These are phyloP conservation scores for Starmerella sirachaensis DNA, from an alignment of 805 yeast genomes.

Conservation along the genomic window DNA sequence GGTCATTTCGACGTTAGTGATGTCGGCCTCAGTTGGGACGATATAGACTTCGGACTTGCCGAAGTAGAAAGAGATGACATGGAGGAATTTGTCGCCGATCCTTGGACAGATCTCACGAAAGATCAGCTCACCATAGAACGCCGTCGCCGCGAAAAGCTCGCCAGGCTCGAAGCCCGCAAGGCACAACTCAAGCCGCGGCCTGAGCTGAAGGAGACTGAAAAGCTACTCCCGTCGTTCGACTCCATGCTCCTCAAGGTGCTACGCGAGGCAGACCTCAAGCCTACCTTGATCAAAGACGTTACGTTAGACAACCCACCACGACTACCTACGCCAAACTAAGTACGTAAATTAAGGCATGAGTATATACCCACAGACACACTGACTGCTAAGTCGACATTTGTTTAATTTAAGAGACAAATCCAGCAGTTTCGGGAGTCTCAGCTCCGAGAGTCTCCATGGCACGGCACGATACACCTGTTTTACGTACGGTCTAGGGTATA, in stretches of 20 bases:
- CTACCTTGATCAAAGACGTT: constrained; percentile 7
- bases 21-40: constrained; percentile 31
- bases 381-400: too few relatives aligned
- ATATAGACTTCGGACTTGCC: constrained; percentile 38
- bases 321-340: too few relatives aligned
- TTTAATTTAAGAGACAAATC: too few relatives aligned
- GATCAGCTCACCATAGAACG: constrained; percentile 25
- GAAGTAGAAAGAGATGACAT: constrained; percentile 39
- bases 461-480: too few relatives aligned
- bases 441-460: too few relatives aligned
- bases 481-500: too few relatives aligned
- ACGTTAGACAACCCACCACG: too few relatives aligned
- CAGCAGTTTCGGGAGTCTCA: too few relatives aligned
- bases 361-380: too few relatives aligned
- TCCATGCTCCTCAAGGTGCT: constrained; percentile 6
- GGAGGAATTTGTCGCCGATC: constrained; percentile 29
- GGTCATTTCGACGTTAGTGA: constrained; percentile 37
- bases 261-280: constrained; percentile 4
- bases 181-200: constrained; percentile 24
- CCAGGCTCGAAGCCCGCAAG: constrained; percentile 16
- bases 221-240: constrained; percentile 22
- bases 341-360: too few relatives aligned
- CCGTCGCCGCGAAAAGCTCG: constrained; percentile 22
- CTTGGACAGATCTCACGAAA: constrained; percentile 24
- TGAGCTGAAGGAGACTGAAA: constrained; percentile 23